Evolutionary conservation across 2,329 filamentous ascomycete species (phyloP), one percentile per base, ranked within the genome.

Genomic region (Hypoxylon sp.): DNA sequence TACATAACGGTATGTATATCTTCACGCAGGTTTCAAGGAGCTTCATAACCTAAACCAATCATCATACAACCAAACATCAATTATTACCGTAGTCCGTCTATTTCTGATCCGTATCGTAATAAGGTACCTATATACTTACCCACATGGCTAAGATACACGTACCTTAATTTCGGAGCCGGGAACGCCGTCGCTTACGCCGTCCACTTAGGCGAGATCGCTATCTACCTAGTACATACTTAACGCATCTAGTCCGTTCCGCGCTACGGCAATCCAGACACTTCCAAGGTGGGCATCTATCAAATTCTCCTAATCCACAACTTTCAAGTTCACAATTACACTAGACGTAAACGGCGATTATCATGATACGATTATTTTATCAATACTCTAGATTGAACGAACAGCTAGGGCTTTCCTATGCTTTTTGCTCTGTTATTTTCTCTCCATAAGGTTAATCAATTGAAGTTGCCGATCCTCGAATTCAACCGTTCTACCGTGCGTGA

Each of bases 401-500:
- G 37, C 37, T 42, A 10, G 6, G 39, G 6, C 2, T 19, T 17
- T 19, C n/a, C 14, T 19, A n/a, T 31, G 26, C 39, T 22, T 6
- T 17, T 37, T 24, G 29, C n/a, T 39, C 31, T 35, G n/a, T 8
- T 48, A 31, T 5, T 14, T 54, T 22, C 14, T 37, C 33, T 19
- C 31, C 33, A n/a, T 42, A 9, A 4, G 48, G 13, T 54, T 26
- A 39, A 63, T 60, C 17, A 60, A 60, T 48, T 57, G 11, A 13
- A 5, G 17, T 24, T 53, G 65, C 22, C 51, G 65, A 67, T 67
- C 65, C 24, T 67, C 47, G 55, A 63, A 67, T 67, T 67, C 65
- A 60, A 60, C 65, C 65, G 31, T 60, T 67, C 51, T 64, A 44
- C 59, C 55, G 51, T 50, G 11, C 35, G 11, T n/a, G 3, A 44